A percentile compares a stretch with the other conserved stretches of the same genome.
Evolutionary conservation across 192 early-diverging fungal species (phyloP).

Genomic region (Umbelopsis vinacea): DNA sequence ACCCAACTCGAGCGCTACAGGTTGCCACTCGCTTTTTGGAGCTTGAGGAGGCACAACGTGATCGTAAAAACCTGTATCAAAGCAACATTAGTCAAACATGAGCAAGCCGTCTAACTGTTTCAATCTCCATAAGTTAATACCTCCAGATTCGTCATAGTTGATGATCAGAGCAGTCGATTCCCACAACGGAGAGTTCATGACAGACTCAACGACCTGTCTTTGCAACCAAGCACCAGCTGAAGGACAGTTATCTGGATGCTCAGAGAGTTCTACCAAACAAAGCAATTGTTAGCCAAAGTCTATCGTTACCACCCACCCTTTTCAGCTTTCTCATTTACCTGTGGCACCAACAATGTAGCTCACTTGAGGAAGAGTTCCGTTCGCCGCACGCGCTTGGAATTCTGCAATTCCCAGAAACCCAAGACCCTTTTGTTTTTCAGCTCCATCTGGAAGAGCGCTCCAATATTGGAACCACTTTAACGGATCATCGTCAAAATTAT

Average conservation of each 20-base stretch:
- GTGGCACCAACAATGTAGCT: conserved; percentile 22
- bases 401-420: conserved; percentile 21
- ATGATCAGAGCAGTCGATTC: conserved; percentile 26
- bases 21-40: conserved; percentile 18
- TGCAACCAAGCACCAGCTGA: conserved; percentile 26
- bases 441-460: neutral
- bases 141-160: conserved; percentile 28
- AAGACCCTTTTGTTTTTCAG: neutral
- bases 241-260: conserved; percentile 26
- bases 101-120: no score
- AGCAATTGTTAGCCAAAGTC: neutral
- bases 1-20: neutral
- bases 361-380: conserved; percentile 24
- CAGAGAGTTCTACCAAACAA: neutral
- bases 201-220: conserved; percentile 20
- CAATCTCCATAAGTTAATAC: neutral
- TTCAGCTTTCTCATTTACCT: neutral
- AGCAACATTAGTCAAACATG: no score
- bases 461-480: conserved; percentile 14
- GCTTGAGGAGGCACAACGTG: conserved; percentile 23
- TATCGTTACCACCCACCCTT: neutral
- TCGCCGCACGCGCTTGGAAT: conserved; percentile 5
- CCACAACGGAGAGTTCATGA: conserved; percentile 9
- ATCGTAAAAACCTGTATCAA: conserved; percentile 1
- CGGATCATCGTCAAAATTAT: conserved; percentile 21